Percentiles rank a stretch among this genome's conserved stretches.
Evolutionary conservation across 1,284 basidiomycete genomes (phyloP).

Genomic region (Cystobasidium slooffiae): DNA sequence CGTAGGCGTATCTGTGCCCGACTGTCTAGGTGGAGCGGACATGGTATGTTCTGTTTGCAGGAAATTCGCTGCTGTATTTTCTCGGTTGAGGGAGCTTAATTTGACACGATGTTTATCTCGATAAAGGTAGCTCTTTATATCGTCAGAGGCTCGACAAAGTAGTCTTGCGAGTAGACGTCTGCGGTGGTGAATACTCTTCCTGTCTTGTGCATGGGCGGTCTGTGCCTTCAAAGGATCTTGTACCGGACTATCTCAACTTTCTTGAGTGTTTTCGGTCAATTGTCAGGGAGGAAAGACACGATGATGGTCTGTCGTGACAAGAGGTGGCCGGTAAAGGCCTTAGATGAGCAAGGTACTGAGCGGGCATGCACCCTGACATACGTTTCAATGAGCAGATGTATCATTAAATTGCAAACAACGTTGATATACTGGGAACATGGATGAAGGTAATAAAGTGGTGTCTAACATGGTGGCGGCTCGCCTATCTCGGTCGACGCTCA

Average conservation of each 20-base stretch:
- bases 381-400: too few relatives aligned
- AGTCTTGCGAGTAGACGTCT: conserved; percentile 33
- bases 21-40: background rate
- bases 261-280: background rate
- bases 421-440: too few relatives aligned
- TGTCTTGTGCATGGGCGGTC: conserved; percentile 36
- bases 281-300: too few relatives aligned
- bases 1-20: conserved; percentile 15
- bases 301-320: too few relatives aligned
- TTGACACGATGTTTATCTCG: conserved; percentile 2
- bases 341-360: too few relatives aligned
- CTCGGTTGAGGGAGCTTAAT: background rate
- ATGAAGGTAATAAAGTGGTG: too few relatives aligned
- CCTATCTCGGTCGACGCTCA: too few relatives aligned
- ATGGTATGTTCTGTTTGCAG: background rate
- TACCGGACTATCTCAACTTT: background rate
- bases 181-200: conserved; percentile 11
- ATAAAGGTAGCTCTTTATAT: background rate
- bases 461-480: too few relatives aligned
- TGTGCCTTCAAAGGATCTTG: background rate
- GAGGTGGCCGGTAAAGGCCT: too few relatives aligned
- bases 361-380: too few relatives aligned
- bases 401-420: too few relatives aligned
- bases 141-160: conserved; percentile 22
- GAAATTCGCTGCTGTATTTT: background rate